Percentiles rank a stretch among this genome's conserved stretches.
Evolutionary conservation across 2,329 filamentous ascomycete genomes (phyloP).

Genomic region (Claviceps maximensis): DNA sequence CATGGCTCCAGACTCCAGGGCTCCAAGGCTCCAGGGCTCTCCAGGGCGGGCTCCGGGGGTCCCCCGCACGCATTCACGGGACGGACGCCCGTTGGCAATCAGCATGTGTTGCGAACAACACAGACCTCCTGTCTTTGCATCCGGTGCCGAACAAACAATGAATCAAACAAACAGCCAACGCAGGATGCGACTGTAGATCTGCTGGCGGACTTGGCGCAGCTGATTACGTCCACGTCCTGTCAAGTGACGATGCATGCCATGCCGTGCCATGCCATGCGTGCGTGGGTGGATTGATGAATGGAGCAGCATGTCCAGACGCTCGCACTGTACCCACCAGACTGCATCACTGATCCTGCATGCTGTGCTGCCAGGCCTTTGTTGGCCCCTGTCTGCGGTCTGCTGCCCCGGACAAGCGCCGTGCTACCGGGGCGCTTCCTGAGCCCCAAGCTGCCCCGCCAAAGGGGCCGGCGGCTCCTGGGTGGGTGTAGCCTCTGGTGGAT

Average conservation of each 20-base stretch:
- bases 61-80: neutral
- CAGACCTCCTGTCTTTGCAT: neutral
- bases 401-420: neutral
- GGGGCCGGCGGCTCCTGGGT: neutral
- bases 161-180: too few relatives aligned
- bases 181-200: constrained; percentile 1
- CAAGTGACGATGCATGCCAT: neutral
- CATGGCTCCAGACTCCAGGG: neutral
- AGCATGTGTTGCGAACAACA: neutral
- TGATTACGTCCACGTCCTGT: neutral
- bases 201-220: constrained; percentile 2
- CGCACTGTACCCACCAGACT: neutral
- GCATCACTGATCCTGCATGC: too few relatives aligned
- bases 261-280: too few relatives aligned
- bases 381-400: neutral
- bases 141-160: neutral
- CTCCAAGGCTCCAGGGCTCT: too few relatives aligned
- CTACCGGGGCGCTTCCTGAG: neutral
- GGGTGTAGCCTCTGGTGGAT: too few relatives aligned
- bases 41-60: too few relatives aligned
- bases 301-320: neutral
- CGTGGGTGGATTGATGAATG: neutral
- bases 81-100: neutral
- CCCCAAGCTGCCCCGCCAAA: neutral
- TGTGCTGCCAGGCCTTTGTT: neutral